Evolutionary conservation across 2,329 filamentous ascomycete genomes (phyloP), one percentile per base, ranked within the genome.

Genomic region (Fonsecaea multimorphosa): DNA sequence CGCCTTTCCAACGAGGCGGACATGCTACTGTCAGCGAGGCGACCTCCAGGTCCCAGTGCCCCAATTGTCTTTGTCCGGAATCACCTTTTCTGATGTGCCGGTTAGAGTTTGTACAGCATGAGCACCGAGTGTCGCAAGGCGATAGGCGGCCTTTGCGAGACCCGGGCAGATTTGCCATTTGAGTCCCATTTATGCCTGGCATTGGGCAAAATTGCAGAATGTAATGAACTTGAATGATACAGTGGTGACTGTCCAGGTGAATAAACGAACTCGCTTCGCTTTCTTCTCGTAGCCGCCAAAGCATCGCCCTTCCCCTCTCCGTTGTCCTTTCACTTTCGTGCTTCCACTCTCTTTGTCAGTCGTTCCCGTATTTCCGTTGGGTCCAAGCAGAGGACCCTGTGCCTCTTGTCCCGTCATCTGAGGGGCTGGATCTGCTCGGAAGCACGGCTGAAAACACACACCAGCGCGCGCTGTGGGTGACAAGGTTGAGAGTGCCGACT

Each of bases 401-500:
- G 16, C 2, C 38, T 19, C 44, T 49, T 24, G 19, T 49, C 22
- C 24, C 9, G 44, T 49, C 44, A 49, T n/a, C 44, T 49, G 44
- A 49, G 44, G 44, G 44, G 44, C 44, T 49, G 44, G 44, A 49
- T 9, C 19, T 49, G 19, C 19, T 24, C 44, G 44, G 44, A 49
- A 49, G 44, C 19, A 49, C 44, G 44, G 44, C 44, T 49, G 44
- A 24, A 24, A 3, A 49, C 44, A 22, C n/a, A 19, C 9, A 14
- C 11, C 4, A 1, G 3, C 34, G 11, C 38, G 22, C 38, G 9
- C 38, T 2, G 44, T 49, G 19, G 19, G 19, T 49, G 44, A 49
- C 44, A 49, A 49, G 44, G 44, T 49, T 49, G 44, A 49, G 19
- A 49, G 19, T 49, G 19, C 19, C 24, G 19, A 49, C 44, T 49